Evolutionary conservation across 176 grass and related monocot genomes (phyloP).

Genomic region (Alopecurus myosuroides): DNA sequence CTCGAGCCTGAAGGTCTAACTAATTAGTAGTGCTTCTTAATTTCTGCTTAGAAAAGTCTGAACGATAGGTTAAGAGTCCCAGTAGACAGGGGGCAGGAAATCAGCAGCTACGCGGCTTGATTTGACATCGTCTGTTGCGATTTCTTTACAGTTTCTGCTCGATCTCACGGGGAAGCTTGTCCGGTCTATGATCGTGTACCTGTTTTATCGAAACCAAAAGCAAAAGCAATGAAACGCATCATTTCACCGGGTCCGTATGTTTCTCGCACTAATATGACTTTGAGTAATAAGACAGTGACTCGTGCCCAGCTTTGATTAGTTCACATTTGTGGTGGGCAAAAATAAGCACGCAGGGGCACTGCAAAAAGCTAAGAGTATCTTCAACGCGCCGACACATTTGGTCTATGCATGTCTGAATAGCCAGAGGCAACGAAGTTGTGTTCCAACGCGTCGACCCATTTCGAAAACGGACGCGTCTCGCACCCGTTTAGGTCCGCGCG

Average conservation of each 20-base stretch:
- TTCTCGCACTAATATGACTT: neutral
- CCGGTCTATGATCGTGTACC: neutral
- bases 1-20: neutral
- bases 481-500: no score
- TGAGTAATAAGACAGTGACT: neutral
- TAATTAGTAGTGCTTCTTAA: neutral
- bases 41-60: neutral
- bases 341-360: no score
- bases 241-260: neutral
- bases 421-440: no score
- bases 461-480: no score
- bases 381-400: no score
- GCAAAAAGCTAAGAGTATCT: no score
- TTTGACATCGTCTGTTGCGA: neutral
- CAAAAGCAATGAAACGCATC: neutral
- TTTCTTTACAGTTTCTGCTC: neutral
- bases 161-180: neutral
- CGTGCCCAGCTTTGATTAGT: no score
- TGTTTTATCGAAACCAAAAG: neutral
- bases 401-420: no score
- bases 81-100: conserved; percentile 11
- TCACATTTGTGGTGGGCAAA: no score
- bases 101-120: neutral
- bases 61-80: neutral
- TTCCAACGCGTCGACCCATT: no score